Evolutionary conservation across 495 filamentous ascomycete genomes (phyloP).

Genomic region (Aspergillus kassunensis): DNA sequence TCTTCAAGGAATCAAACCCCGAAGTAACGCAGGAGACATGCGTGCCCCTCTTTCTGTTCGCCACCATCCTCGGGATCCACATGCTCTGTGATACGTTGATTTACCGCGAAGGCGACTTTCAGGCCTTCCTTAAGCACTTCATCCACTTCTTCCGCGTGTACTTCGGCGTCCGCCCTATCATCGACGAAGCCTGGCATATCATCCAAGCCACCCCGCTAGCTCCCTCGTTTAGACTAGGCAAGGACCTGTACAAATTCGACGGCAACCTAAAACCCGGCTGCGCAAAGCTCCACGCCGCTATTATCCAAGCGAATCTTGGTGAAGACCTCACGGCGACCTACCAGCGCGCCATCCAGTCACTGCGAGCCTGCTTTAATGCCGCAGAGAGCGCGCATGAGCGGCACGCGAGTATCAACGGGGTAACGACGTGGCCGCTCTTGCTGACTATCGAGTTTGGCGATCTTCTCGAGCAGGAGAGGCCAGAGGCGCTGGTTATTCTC

Average conservation of each 20-base stretch:
- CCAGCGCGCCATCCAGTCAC: slow-evolving; percentile 11
- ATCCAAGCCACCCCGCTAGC: slow-evolving; percentile 10
- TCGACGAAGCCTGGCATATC: slow-evolving; percentile 21
- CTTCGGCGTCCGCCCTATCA: slow-evolving; percentile 38
- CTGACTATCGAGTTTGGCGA: slow-evolving; percentile 28
- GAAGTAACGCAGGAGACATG: slow-evolving; percentile 33
- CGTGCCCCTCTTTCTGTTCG: slow-evolving; percentile 45
- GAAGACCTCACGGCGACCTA: slow-evolving; percentile 13
- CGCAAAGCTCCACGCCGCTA: background rate
- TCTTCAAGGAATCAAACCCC: slow-evolving; percentile 33
- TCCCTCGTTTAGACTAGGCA: slow-evolving; percentile 8
- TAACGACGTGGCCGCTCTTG: slow-evolving; percentile 32
- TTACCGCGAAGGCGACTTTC: slow-evolving; percentile 27
- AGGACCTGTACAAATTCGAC: background rate
- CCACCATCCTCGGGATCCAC: slow-evolving; percentile 40
- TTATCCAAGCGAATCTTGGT: slow-evolving; percentile 8
- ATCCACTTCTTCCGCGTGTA: slow-evolving; percentile 40
- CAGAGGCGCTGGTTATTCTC: slow-evolving; percentile 42
- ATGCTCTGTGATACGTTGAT: slow-evolving; percentile 40
- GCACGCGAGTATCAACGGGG: slow-evolving; percentile 5
- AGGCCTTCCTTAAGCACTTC: slow-evolving; percentile 35
- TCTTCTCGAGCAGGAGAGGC: slow-evolving; percentile 23
- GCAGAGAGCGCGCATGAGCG: background rate
- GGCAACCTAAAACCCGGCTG: background rate
- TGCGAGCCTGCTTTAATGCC: slow-evolving; percentile 14